phyloP scores from a whole-genome alignment of 345 rosid genomes.

The Balakata baccata region DNA sequence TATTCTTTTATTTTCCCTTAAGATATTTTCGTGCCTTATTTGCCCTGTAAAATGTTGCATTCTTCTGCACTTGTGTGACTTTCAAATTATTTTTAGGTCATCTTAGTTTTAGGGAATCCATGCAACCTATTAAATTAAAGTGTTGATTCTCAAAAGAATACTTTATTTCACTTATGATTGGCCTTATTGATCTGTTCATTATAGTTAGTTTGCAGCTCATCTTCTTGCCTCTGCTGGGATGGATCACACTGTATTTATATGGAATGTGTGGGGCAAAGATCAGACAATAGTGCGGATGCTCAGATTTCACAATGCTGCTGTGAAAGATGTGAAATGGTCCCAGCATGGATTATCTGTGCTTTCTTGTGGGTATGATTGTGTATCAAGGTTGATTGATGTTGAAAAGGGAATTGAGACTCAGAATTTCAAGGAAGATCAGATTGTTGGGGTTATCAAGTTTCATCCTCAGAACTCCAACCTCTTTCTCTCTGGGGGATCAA shows the following conservation, averaged over 20 bases:
- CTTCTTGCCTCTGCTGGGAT: conserved; percentile 91
- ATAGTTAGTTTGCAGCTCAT: conserved; percentile 65
- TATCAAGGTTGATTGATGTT: conserved; percentile 65
- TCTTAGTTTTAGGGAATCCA: background rate
- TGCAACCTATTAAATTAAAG: background rate
- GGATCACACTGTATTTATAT: conserved; percentile 60
- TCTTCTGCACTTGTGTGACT: background rate
- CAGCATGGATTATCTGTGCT: conserved; percentile 49
- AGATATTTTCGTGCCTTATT: background rate
- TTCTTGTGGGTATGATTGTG: conserved; percentile 77
- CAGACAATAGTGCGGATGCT: conserved; percentile 56
- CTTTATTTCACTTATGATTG: conserved; percentile 5
- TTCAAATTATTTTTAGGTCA: background rate
- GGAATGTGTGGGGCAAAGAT: conserved; percentile 76
- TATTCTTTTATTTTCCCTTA: background rate
- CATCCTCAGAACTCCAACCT: conserved; percentile 61
- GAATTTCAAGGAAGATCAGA: conserved; percentile 66
- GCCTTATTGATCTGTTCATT: conserved; percentile 47
- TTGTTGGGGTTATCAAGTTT: conserved; percentile 57
- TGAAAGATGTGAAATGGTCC: conserved; percentile 77
- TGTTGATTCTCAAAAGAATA: background rate
- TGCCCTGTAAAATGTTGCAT: background rate
- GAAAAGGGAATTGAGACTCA: conserved; percentile 65
- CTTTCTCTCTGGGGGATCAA: conserved; percentile 80
- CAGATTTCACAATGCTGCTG: conserved; percentile 59